Percentiles rank a stretch among this genome's conserved stretches.
phyloP scores from a whole-genome alignment of 192 early-diverging fungal species.

The Coemansia sp. region DNA sequence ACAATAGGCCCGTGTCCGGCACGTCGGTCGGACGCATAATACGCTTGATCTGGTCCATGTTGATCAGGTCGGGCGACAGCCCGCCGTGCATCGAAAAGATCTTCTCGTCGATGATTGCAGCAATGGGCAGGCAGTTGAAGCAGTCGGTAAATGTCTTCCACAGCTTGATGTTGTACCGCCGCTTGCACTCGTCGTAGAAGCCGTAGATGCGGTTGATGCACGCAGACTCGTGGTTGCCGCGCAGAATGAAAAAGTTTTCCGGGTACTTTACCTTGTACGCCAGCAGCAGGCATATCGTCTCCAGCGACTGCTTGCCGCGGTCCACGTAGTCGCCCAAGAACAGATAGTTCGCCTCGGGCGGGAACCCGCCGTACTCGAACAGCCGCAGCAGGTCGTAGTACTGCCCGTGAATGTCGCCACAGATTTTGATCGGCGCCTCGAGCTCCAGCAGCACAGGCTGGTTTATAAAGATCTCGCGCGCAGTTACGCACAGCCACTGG shows the following conservation, averaged over 20 bases:
- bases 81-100: conserved; percentile 99
- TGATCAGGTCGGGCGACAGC: conserved; percentile 89
- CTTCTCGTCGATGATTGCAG: conserved; percentile 95
- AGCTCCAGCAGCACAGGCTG: conserved; percentile 24
- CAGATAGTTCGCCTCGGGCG: conserved; percentile 96
- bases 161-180: conserved; percentile 97
- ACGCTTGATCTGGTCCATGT: conserved; percentile 92
- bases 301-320: conserved; percentile 97
- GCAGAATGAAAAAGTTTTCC: conserved; percentile 91
- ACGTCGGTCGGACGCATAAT: conserved; percentile 94
- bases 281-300: conserved; percentile 95
- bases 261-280: conserved; percentile 93
- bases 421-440: conserved; percentile 87
- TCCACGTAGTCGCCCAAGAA: conserved; percentile 99
- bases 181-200: conserved; percentile 98
- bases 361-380: conserved; percentile 94
- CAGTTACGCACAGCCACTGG: conserved; percentile 88
- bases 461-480: conserved; percentile 91
- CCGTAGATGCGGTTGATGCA: conserved; percentile 99
- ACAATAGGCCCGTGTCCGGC: conserved; percentile 86
- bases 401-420: conserved; percentile 99
- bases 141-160: conserved; percentile 99
- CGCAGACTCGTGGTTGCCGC: conserved; percentile 98
- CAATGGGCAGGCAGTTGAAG: conserved; percentile 96
- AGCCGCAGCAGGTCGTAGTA: conserved; percentile 97